Percentiles rank a stretch among this genome's conserved stretches.
Evolutionary conservation across 2,329 filamentous ascomycete genomes (phyloP).

Genomic region (Penicillium paneum): DNA sequence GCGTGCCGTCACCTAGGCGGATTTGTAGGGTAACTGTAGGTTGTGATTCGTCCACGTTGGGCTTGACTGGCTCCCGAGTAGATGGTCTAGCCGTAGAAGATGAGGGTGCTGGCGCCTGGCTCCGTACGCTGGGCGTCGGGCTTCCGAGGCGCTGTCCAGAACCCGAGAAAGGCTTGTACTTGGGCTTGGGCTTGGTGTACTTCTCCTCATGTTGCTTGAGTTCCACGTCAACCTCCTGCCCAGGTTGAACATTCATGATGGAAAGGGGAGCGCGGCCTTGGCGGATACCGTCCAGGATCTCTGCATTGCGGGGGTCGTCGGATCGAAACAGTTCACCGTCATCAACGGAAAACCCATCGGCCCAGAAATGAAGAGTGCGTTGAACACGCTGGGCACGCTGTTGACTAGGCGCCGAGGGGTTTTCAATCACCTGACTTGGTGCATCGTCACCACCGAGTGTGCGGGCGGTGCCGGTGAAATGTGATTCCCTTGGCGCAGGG

Average conservation of each 20-base stretch:
- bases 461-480: constrained; percentile 60
- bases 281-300: constrained; percentile 61
- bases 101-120: constrained; percentile 33
- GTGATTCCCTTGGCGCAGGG: constrained; percentile 39
- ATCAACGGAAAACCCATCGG: constrained; percentile 64
- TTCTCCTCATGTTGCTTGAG: constrained; percentile 63
- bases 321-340: constrained; percentile 62
- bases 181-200: constrained; percentile 61
- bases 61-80: constrained; percentile 33
- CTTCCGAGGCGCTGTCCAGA: constrained; percentile 61
- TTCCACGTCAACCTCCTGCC: constrained; percentile 64
- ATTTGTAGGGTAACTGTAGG: constrained; percentile 60
- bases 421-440: constrained; percentile 56
- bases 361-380: constrained; percentile 62
- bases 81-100: constrained; percentile 21
- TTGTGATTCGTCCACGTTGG: constrained; percentile 55
- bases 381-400: constrained; percentile 51
- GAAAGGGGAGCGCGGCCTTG: constrained; percentile 60
- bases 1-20: constrained; percentile 61
- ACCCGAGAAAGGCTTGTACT: constrained; percentile 62
- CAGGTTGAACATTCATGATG: constrained; percentile 60
- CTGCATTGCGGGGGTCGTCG: constrained; percentile 61
- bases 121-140: constrained; percentile 55
- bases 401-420: constrained; percentile 45
- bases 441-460: constrained; percentile 65